Base-by-base conservation (phyloP, 805 yeast genomes). In the Saturnispora gosingensis region DNA sequence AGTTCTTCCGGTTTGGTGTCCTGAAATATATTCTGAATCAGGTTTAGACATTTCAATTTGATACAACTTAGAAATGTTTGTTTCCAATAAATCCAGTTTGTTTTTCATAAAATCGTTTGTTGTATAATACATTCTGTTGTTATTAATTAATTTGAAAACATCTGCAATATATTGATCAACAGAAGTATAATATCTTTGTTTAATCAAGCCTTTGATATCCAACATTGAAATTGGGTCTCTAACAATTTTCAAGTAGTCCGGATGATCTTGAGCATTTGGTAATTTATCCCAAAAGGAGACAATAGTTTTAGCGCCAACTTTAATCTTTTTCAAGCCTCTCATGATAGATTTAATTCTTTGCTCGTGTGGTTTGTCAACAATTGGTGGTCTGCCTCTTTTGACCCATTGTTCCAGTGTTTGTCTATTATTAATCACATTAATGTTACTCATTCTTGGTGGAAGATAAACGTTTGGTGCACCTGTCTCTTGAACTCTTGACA, bases 281-380 rank as follows among this genome's bases (percentile, higher is more conserved):
- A 90, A 72, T 63, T 82, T 82, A 58, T 91, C 97, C 67, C 90
- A 89, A 57, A 78, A 77, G 4, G 69, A 64, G 43, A 64, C 64
- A 40, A 65, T 61, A 4, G 69, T 65, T 16, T 72, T 62, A n/a
- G 82, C 77, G 43, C 86, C 68, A 35, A 76, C 70, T 44, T 79
- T 76, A 53, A 85, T 82, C 62, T 86, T 86, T 61, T 89, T 86
- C 62, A 93, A 72, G 46, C 80, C 82, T 64, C 95, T 81, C 73
- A 93, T 70, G 38, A 93, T 82, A 58, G 88, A 82, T 66, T 91
- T 90, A 67, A 91, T 89, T 56, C 97, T 75, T 62, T 88, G 88
- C 67, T 93, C 97, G 66, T 85, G 90, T 5, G 96, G 95, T 63
- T 82, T 84, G 65, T 87, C 96, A 47, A 88, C 88, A 52, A 88